phyloP scores from a whole-genome alignment of 257 asterid genomes.

The Nemophila menziesii region DNA sequence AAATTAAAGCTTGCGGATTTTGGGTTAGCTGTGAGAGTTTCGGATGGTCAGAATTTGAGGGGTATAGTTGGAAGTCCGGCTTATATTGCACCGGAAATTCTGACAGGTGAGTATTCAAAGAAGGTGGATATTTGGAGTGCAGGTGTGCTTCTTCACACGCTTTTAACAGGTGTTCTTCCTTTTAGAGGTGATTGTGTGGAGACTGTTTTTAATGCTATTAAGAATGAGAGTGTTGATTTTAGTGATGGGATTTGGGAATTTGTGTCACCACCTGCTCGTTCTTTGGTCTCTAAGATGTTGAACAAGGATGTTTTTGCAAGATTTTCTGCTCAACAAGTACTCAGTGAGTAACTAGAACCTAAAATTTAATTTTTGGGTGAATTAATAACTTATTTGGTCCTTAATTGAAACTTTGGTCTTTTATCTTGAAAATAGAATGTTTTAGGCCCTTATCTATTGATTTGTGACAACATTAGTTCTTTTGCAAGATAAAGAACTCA shows the following conservation, averaged over 20 bases:
- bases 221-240: conserved; percentile 54
- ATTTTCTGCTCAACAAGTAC: conserved; percentile 58
- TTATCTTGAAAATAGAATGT: no score
- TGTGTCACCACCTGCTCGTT: conserved; percentile 65
- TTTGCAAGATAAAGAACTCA: no score
- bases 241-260: conserved; percentile 53
- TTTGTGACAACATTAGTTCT: no score
- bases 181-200: conserved; percentile 69
- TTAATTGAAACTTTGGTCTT: background rate
- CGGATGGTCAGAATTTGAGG: conserved; percentile 63
- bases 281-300: conserved; percentile 60
- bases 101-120: conserved; percentile 71
- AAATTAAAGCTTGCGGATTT: conserved; percentile 81
- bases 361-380: background rate
- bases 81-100: conserved; percentile 82
- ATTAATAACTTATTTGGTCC: background rate
- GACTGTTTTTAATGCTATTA: conserved; percentile 60
- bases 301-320: conserved; percentile 43
- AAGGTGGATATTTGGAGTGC: conserved; percentile 90
- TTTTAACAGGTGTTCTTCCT: conserved; percentile 69
- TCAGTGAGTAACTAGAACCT: conserved; percentile 39
- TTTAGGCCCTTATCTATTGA: no score
- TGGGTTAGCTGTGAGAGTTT: conserved; percentile 72
- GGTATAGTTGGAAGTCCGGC: conserved; percentile 92
- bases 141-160: conserved; percentile 82